A percentile compares a stretch with the other conserved stretches of the same genome.
Evolutionary conservation across 2,329 filamentous ascomycete genomes (phyloP).

Genomic region (Beauveria bassiana): DNA sequence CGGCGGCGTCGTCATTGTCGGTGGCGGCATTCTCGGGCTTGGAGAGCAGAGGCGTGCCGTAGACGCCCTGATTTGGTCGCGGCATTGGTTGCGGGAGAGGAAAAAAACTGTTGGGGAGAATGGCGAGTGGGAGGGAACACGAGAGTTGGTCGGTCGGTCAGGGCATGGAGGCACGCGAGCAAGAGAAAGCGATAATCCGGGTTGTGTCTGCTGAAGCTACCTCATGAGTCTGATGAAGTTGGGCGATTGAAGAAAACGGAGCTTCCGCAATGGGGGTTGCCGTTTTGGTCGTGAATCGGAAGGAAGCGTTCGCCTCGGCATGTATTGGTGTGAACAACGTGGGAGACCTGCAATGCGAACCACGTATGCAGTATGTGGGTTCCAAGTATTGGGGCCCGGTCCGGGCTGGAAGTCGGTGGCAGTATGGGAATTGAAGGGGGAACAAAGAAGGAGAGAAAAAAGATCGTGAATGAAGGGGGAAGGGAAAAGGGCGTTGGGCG

Average conservation of each 20-base stretch:
- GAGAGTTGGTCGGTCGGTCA: background rate
- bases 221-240: background rate
- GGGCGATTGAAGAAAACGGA: background rate
- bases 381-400: too few relatives aligned
- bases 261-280: background rate
- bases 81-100: slow-evolving; percentile 27
- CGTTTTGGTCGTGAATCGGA: background rate
- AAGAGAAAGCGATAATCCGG: background rate
- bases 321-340: background rate
- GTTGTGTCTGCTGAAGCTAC: background rate
- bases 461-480: background rate
- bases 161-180: slow-evolving; percentile 1
- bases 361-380: too few relatives aligned
- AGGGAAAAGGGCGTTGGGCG: background rate
- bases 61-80: slow-evolving; percentile 38
- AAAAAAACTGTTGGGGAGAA: too few relatives aligned
- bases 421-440: background rate
- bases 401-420: too few relatives aligned
- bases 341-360: background rate
- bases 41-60: slow-evolving; percentile 33
- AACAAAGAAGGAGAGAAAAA: background rate
- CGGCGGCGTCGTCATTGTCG: slow-evolving; percentile 16
- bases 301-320: background rate
- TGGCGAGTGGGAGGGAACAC: background rate
- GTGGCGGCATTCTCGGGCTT: slow-evolving; percentile 21